Evolutionary conservation across 2,329 filamentous ascomycete genomes (phyloP), one percentile per base, ranked within the genome.

Genomic region (Stylonectria norvegica): DNA sequence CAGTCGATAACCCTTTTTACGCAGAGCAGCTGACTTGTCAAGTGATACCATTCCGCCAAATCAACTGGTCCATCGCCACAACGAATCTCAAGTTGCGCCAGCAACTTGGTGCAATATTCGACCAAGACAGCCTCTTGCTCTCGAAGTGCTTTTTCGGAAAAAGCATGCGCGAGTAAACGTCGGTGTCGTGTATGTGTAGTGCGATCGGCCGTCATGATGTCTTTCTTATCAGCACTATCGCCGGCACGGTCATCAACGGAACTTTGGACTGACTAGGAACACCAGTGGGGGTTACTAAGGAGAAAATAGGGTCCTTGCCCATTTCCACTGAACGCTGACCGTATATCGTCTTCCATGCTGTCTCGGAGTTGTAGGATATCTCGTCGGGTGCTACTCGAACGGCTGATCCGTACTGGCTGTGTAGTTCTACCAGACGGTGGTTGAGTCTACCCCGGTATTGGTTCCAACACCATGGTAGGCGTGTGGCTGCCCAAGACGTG

Each of bases 281-380:
- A 0, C 49, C 49, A 0, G 49, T 52, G 1, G 48, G 49, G 7
- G 49, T 52, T 2, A 31, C 35, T 5, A 52, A 48, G 1, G 45
- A 52, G 10, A 52, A 52, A n/a, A 50, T 40, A 0, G 49, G 41
- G 8, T 52, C 48, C 23, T 52, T 52, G 22, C 17, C 37, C 49
- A 52, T 50, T 27, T 52, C 49, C 9, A 49, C 18, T 5, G 41
- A 20, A 4, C 41, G 20, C 9, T 52, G 45, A 0, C 49, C 48
- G 17, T 52, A 52, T 2, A 52, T 52, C 2, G 34, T 36, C 35
- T 45, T 49, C 48, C 49, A 50, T 5, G 49, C 48, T 7, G 39
- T 38, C 14, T 35, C 39, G 2, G 48, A 47, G n/a, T 14, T 43
- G 18, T 50, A 52, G 6, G 49, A 52, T 12, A 52, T 17, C 22